phyloP scores from a whole-genome alignment of 495 filamentous ascomycete species.

The Penicillium macrosclerotiorum region DNA sequence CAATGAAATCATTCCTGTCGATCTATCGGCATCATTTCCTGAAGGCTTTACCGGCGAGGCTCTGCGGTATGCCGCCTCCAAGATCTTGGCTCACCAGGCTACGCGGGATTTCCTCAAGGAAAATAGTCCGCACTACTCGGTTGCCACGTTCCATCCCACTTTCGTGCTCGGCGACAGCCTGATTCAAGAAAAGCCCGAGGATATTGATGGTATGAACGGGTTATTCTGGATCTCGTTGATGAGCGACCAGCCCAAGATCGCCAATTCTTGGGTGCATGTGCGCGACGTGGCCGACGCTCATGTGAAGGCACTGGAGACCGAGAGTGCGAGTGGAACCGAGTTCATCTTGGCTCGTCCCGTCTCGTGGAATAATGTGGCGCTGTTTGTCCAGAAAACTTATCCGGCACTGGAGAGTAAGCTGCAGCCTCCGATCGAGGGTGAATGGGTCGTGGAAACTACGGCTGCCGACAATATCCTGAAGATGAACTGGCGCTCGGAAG shows the following conservation, averaged over 20 bases:
- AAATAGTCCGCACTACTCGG: constrained; percentile 14
- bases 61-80: constrained; percentile 19
- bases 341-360: constrained; percentile 20
- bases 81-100: constrained; percentile 26
- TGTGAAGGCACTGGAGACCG: constrained; percentile 11
- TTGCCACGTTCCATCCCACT: constrained; percentile 16
- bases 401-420: constrained; percentile 18
- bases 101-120: constrained; percentile 21
- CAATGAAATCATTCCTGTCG: constrained; percentile 5
- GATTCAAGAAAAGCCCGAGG: constrained; percentile 6
- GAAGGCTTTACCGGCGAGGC: constrained; percentile 1
- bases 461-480: constrained; percentile 42
- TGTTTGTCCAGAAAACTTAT: constrained; percentile 27
- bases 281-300: constrained; percentile 20
- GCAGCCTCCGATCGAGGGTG: constrained; percentile 16
- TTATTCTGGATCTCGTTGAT: constrained; percentile 5
- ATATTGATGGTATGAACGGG: constrained; percentile 12
- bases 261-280: constrained; percentile 16
- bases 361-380: constrained; percentile 23
- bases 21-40: not conserved
- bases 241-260: constrained; percentile 1
- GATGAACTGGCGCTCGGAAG: constrained; percentile 22
- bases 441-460: constrained; percentile 52
- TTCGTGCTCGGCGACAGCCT: constrained; percentile 17
- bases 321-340: constrained; percentile 8